phyloP scores from a whole-genome alignment of 148 eudicot genomes.

The Dianthus caryophyllus region DNA sequence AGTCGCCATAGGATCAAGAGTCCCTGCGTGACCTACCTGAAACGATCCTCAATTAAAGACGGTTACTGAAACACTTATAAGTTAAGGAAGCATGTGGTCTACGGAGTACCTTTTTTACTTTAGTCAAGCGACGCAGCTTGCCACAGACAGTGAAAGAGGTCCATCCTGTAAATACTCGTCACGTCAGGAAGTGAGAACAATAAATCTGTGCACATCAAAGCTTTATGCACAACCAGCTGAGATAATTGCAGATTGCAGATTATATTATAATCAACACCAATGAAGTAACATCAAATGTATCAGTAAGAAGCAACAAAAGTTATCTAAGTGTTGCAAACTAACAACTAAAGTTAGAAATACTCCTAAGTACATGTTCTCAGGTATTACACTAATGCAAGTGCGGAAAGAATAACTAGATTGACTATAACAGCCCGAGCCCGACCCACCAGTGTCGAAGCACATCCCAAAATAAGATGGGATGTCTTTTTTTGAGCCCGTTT shows the following conservation, averaged over 20 bases:
- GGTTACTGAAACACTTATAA: neutral
- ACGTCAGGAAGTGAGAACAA: slow-evolving; percentile 5
- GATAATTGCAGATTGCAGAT: neutral
- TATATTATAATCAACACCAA: neutral
- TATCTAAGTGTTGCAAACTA: neutral
- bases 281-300: neutral
- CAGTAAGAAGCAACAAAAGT: neutral
- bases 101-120: slow-evolving; percentile 83
- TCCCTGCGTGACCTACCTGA: slow-evolving; percentile 99
- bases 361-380: neutral
- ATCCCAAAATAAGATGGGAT: too few species aligned
- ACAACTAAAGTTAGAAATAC: neutral
- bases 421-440: too few species aligned
- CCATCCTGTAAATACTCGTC: slow-evolving; percentile 57
- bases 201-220: neutral
- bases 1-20: slow-evolving; percentile 99
- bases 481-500: too few species aligned
- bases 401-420: too few species aligned
- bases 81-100: neutral
- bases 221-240: neutral
- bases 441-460: too few species aligned
- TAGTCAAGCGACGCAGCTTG: slow-evolving; percentile 80
- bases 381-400: neutral
- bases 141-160: slow-evolving; percentile 99
- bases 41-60: slow-evolving; percentile 13